phyloP scores from a whole-genome alignment of 1,139 yeast genomes.

The Suhomyces panamericanus region DNA sequence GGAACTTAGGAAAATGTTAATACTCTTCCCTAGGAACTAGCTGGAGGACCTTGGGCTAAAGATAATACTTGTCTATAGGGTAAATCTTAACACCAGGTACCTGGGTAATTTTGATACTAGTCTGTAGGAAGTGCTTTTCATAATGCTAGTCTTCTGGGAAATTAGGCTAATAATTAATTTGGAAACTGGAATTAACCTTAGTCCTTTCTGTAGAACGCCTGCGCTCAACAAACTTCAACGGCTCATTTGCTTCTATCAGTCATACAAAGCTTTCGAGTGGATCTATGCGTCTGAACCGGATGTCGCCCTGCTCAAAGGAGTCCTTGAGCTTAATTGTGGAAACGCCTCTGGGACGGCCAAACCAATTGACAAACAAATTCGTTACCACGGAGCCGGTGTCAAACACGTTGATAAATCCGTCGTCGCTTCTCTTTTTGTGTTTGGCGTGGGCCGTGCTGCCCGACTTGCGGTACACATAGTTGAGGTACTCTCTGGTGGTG shows the following conservation, averaged over 20 bases:
- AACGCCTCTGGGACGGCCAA: conserved; percentile 49
- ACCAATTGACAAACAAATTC: conserved; percentile 51
- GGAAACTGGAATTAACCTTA: too few species aligned
- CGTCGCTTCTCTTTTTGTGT: conserved; percentile 6
- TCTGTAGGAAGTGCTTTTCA: too few species aligned
- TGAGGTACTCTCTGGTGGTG: conserved; percentile 69
- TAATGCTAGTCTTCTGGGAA: too few species aligned
- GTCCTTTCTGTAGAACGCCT: neutral
- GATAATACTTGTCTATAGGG: too few species aligned
- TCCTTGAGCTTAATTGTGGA: conserved; percentile 40
- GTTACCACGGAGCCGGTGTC: conserved; percentile 33
- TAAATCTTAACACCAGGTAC: too few species aligned
- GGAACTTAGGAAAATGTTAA: too few species aligned
- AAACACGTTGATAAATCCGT: conserved; percentile 42
- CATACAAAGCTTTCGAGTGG: conserved; percentile 10
- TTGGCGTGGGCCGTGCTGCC: conserved; percentile 4
- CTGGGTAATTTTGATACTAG: too few species aligned
- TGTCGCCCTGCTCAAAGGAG: conserved; percentile 41
- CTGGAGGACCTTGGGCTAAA: too few species aligned
- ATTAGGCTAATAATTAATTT: too few species aligned
- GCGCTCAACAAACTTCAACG: conserved; percentile 5
- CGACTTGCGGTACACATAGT: conserved; percentile 29
- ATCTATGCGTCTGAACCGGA: conserved; percentile 35
- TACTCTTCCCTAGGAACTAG: too few species aligned
- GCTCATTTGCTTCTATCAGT: too few species aligned